Evolutionary conservation across 441 rosid genomes (phyloP).

Genomic region (Macaranga tanarius): DNA sequence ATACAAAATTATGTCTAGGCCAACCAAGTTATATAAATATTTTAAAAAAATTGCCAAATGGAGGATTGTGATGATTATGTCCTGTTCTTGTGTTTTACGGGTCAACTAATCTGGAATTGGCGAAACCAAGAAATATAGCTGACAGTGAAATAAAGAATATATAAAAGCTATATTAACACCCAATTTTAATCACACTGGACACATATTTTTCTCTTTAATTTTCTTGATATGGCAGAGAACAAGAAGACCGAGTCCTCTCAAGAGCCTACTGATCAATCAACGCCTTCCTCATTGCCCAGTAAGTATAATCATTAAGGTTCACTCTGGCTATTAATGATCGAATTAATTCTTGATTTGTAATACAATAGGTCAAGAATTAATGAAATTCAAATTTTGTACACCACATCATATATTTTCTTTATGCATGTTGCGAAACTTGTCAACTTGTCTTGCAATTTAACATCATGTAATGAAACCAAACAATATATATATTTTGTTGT

Average conservation of each 20-base stretch:
- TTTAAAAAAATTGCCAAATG: neutral
- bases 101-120: neutral
- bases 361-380: too few species aligned
- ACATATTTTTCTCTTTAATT: too few species aligned
- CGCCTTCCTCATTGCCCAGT: slow-evolving; percentile 9
- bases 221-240: slow-evolving; percentile 7
- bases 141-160: neutral
- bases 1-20: neutral
- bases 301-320: neutral
- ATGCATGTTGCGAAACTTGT: neutral
- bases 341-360: neutral
- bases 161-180: too few species aligned
- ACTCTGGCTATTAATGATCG: neutral
- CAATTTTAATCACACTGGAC: neutral
- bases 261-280: neutral
- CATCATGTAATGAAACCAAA: too few species aligned
- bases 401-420: too few species aligned
- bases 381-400: too few species aligned
- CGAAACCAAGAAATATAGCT: neutral
- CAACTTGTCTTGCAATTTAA: neutral
- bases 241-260: neutral
- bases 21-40: neutral
- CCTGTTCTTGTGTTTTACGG: too few species aligned
- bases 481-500: too few species aligned
- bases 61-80: too few species aligned